phyloP scores from a whole-genome alignment of 2,329 filamentous ascomycete genomes.

The Didymella lethalis region DNA sequence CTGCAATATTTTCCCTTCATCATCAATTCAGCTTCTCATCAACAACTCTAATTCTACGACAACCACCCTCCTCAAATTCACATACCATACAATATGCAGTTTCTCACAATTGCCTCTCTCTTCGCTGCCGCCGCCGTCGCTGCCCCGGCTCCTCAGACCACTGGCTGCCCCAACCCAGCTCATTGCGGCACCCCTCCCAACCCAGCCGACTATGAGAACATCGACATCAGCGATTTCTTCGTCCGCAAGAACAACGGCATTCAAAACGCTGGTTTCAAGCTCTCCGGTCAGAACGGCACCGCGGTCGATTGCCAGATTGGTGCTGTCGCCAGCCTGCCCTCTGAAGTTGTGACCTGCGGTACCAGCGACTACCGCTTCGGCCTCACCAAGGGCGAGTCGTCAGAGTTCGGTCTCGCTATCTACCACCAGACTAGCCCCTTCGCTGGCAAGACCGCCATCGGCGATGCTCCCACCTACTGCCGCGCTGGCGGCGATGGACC shows the following conservation, averaged over 20 bases:
- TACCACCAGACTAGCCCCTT: constrained; percentile 28
- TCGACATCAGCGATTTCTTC: constrained; percentile 31
- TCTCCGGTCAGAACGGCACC: constrained; percentile 28
- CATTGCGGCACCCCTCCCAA: constrained; percentile 24
- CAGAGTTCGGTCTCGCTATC: constrained; percentile 21
- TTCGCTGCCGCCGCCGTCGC: constrained; percentile 29
- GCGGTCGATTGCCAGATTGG: constrained; percentile 24
- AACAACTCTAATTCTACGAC: neutral
- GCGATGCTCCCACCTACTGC: constrained; percentile 30
- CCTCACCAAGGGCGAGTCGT: constrained; percentile 15
- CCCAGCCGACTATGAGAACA: constrained; percentile 29
- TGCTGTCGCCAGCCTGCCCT: constrained; percentile 24
- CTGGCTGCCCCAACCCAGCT: constrained; percentile 35
- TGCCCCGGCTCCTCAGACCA: constrained; percentile 30
- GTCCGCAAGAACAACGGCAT: constrained; percentile 33
- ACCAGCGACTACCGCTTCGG: constrained; percentile 31
- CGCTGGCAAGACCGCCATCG: constrained; percentile 23
- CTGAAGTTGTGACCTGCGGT: constrained; percentile 26
- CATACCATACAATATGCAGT: constrained; percentile 26
- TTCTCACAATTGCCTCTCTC: constrained; percentile 32
- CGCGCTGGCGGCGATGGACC: constrained; percentile 30
- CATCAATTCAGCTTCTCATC: constrained; percentile 4
- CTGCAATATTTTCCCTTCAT: neutral
- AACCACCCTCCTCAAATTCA: neutral
- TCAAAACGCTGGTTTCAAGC: constrained; percentile 32